phyloP scores from a whole-genome alignment of 129 eudicot species.

The Centella asiatica region DNA sequence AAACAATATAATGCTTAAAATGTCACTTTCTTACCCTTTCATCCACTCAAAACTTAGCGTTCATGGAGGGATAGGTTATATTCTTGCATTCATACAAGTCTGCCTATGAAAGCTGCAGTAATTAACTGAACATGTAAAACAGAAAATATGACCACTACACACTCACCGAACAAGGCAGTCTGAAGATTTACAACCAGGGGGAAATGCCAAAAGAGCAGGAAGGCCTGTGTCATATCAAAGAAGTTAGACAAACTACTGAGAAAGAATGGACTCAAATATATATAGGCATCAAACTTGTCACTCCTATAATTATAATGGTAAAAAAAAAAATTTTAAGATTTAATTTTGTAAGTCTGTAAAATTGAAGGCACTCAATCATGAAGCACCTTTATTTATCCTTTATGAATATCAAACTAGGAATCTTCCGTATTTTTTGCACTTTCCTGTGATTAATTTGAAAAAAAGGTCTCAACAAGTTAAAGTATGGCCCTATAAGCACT shows the following conservation, averaged over 20 bases:
- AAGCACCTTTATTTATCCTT: too few relatives aligned
- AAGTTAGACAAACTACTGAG: background rate
- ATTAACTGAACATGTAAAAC: background rate
- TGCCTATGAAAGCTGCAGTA: background rate
- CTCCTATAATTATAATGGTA: background rate
- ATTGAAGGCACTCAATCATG: background rate
- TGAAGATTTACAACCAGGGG: conserved; percentile 72
- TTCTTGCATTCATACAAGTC: background rate
- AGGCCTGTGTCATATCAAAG: conserved; percentile 44
- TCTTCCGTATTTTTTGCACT: too few relatives aligned
- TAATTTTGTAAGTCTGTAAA: background rate
- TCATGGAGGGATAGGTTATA: background rate
- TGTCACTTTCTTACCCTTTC: too few relatives aligned
- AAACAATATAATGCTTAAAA: background rate
- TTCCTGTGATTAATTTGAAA: too few relatives aligned
- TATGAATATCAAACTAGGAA: background rate
- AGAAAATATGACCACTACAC: too few relatives aligned
- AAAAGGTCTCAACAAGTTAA: too few relatives aligned
- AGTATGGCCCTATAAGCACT: too few relatives aligned
- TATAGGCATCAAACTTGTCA: background rate
- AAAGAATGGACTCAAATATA: background rate
- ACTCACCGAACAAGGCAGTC: conserved; percentile 71
- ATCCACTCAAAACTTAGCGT: too few relatives aligned
- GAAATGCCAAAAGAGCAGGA: conserved; percentile 72
- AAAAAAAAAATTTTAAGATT: background rate